Evolutionary conservation across 306 rosid species (phyloP), one percentile per base, ranked within the genome.

Genomic region (Cicer bijugum): DNA sequence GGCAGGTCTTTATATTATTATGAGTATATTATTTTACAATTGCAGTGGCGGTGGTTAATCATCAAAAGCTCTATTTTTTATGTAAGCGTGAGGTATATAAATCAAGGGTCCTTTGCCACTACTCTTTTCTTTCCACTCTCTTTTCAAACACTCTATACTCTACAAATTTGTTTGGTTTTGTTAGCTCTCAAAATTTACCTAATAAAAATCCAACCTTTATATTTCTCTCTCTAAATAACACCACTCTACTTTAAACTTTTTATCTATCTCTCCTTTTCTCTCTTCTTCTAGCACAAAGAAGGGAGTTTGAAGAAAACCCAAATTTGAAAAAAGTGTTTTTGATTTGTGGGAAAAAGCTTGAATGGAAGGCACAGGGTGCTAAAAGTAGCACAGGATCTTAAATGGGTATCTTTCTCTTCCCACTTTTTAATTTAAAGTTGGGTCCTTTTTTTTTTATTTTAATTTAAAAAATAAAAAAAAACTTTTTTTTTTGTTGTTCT

Each of bases 31-130:
- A 81, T 81, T 79, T 74, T 82, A 78, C 85, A 42, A 87, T 78
- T 12, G 87, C 88, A 84, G 87, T 80, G 92, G 87, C 91, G 95
- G 95, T 87, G 96, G 97, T 91, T 90, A 94, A 90, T 94, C 97
- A 94, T 91, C 89, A 81, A 89, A 72, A 89, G 94, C 96, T 77
- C 93, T 84, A 77, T 74, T 88, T 89, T 94, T 90, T 0, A 89
- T 87, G 97, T 60, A 84, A 78, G 96, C 90, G 86, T 88, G 97
- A 90, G 89, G 91, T 87, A 83, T 84, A 88, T 84, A 88, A 91
- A 89, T 80, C 86, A 76, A 82, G 80, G 23, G 33, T 75, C 63
- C 67, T 70, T 83, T 61, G 72, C 55, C 51, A 0, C 61, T 75
- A 0, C 76, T 58, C 84, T 48, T 62, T 74, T 75, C 76, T 75